phyloP scores from a whole-genome alignment of 2,329 filamentous ascomycete species.

The Reticulascus tulasneorum region DNA sequence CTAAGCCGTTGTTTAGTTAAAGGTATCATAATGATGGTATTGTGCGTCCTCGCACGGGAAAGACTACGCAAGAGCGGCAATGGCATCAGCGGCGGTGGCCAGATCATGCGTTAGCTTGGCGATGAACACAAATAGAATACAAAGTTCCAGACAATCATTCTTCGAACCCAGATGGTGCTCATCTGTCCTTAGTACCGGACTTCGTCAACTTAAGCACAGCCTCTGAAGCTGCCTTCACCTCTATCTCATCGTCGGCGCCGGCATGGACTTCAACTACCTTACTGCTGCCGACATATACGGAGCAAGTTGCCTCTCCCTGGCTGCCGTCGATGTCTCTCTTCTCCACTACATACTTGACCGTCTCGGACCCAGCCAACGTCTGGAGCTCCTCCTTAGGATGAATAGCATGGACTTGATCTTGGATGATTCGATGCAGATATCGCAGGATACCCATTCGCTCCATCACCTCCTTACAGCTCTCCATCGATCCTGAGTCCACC shows the following conservation, averaged over 20 bases:
- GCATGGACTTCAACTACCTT: slow-evolving; percentile 41
- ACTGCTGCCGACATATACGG: slow-evolving; percentile 43
- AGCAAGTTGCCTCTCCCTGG: slow-evolving; percentile 36
- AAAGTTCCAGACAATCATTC: background rate
- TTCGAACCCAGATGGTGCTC: too few species aligned
- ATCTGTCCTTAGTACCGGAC: too few species aligned
- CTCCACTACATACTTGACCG: slow-evolving; percentile 50
- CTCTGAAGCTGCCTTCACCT: slow-evolving; percentile 52
- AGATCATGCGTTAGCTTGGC: too few species aligned
- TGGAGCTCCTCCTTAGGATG: slow-evolving; percentile 70
- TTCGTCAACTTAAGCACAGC: slow-evolving; percentile 37
- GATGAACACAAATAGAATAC: too few species aligned
- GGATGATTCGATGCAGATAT: slow-evolving; percentile 59
- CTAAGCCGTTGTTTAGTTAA: too few species aligned
- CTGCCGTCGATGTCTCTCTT: slow-evolving; percentile 14
- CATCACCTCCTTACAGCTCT: slow-evolving; percentile 56
- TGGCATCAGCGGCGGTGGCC: too few species aligned
- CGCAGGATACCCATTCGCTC: slow-evolving; percentile 61
- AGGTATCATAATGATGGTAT: too few species aligned
- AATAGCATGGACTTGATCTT: slow-evolving; percentile 50
- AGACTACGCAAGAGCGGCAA: too few species aligned
- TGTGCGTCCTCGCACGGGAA: too few species aligned
- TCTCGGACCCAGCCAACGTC: slow-evolving; percentile 45
- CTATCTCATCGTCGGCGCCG: slow-evolving; percentile 47
- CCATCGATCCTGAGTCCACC: slow-evolving; percentile 68